Evolutionary conservation across 1,284 basidiomycete species (phyloP), one percentile per base, ranked within the genome.

Genomic region (Ceratobasidium sp.): DNA sequence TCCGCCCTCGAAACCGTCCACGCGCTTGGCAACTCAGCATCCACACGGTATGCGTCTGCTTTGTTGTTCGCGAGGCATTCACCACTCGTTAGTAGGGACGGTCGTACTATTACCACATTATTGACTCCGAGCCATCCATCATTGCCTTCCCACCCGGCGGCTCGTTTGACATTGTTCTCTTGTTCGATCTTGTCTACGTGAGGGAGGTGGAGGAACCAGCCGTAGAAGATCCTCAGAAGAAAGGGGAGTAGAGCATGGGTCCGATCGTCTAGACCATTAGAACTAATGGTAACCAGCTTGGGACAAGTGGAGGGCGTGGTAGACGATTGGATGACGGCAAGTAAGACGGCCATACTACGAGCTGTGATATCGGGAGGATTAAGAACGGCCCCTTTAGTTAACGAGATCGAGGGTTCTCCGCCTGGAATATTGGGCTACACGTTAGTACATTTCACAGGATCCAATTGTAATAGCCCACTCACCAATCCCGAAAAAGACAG

Each of bases 1-100:
- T 93, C 92, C 81, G 85, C 86, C 81, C 92, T 85, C 52, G 91
- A 91, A 10, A 93, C 83, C n/a, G 87, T 88, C 81, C 88, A 93
- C 17, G 80, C 80, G 1, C 86, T 84, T 0, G 82, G 80, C 0
- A 89, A 42, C n/a, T 85, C 78, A 23, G 89, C 80, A 5, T 82
- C 85, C 40, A 85, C 84, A 5, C 83, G 83, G n/a, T 80, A 79
- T n/a, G 77, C 75, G 26, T 69, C 67, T 15, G 59, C 76, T 54
- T 56, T 75, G 80, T 84, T 84, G 44, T 91, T 89, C 1, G 85
- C 90, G 2, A 83, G 81, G 81, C 89, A 90, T n/a, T 84, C 83
- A 0, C 91, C 91, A 77, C 91, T 88, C 1, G 89, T 91, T 46
- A 92, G 82, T 2, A 61, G 10, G 42, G 89, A 87, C 1, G 92